A percentile compares a stretch with the other conserved stretches of the same genome.
Evolutionary conservation across 805 yeast genomes (phyloP).

Genomic region (Kazachstania viticola): DNA sequence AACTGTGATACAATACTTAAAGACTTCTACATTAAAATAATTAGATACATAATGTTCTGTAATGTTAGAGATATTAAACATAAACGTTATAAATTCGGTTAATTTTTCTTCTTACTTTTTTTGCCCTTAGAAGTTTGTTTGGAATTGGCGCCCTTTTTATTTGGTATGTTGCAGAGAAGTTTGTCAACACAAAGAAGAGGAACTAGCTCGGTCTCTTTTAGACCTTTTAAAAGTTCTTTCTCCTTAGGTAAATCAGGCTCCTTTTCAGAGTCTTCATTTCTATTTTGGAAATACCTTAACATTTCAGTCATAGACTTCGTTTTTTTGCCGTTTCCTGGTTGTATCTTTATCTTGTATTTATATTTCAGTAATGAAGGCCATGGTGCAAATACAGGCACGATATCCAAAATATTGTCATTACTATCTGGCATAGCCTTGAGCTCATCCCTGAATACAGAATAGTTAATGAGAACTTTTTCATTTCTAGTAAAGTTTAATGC

Average conservation of each 20-base stretch:
- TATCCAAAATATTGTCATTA: slow-evolving; percentile 46
- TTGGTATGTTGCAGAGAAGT: slow-evolving; percentile 49
- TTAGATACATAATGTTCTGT: too few relatives aligned
- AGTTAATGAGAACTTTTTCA: slow-evolving; percentile 34
- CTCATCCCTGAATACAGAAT: slow-evolving; percentile 32
- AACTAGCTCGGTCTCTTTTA: slow-evolving; percentile 57
- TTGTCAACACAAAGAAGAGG: slow-evolving; percentile 62
- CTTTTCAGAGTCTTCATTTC: slow-evolving; percentile 38
- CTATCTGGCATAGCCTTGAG: slow-evolving; percentile 19
- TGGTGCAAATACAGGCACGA: slow-evolving; percentile 86
- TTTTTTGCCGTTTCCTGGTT: slow-evolving; percentile 69
- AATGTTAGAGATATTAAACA: too few relatives aligned
- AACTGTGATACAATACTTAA: too few relatives aligned
- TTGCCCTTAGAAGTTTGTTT: slow-evolving; percentile 5
- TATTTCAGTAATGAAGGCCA: slow-evolving; percentile 69
- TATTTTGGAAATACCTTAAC: slow-evolving; percentile 41
- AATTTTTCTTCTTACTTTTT: too few relatives aligned
- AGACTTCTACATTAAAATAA: too few relatives aligned
- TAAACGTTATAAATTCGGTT: too few relatives aligned
- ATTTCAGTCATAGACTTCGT: slow-evolving; percentile 76
- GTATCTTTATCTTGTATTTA: slow-evolving; percentile 74
- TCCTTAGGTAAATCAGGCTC: slow-evolving; percentile 63
- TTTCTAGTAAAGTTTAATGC: slow-evolving; percentile 25
- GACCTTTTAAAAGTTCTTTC: slow-evolving; percentile 39
- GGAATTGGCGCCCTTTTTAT: slow-evolving; percentile 8